Percentiles rank a stretch among this genome's conserved stretches.
These are phyloP conservation scores for Cercophora samala DNA, from an alignment of 495 filamentous ascomycete genomes.

Conservation along the genomic window DNA sequence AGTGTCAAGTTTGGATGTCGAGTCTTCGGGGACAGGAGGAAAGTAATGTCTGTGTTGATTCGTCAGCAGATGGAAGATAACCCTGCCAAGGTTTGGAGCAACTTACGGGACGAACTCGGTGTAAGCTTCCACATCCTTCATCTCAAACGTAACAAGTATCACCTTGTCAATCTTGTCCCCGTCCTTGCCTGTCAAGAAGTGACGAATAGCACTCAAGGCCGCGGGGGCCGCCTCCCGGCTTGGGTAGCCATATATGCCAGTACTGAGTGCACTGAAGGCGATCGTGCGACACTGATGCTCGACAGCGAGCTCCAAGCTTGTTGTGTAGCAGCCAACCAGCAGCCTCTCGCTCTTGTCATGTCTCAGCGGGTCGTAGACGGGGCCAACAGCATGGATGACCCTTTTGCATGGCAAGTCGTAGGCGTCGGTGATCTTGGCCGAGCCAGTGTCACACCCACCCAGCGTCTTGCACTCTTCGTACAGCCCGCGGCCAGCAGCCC, in stretches of 20 bases:
- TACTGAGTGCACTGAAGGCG: conserved; percentile 81
- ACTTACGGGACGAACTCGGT: conserved; percentile 68
- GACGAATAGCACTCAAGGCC: conserved; percentile 65
- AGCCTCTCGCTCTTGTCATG: conserved; percentile 45
- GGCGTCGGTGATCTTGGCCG: conserved; percentile 77
- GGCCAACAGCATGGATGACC: conserved; percentile 89
- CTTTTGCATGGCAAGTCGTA: conserved; percentile 71
- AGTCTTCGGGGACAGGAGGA: conserved; percentile 34
- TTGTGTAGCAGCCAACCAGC: conserved; percentile 69
- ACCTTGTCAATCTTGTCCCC: conserved; percentile 63
- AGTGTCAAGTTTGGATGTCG: conserved; percentile 27
- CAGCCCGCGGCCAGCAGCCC: conserved; percentile 68
- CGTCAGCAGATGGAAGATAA: background rate
- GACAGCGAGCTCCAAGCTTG: conserved; percentile 68
- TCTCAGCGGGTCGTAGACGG: conserved; percentile 58
- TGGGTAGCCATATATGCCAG: conserved; percentile 88
- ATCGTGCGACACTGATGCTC: conserved; percentile 63
- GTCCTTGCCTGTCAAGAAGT: conserved; percentile 59
- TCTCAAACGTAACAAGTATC: conserved; percentile 76
- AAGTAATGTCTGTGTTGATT: conserved; percentile 33
- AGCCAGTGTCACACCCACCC: conserved; percentile 70
- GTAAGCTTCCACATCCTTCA: conserved; percentile 74
- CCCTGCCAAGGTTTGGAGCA: background rate
- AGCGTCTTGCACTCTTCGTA: conserved; percentile 66
- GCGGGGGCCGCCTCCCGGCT: conserved; percentile 63